phyloP scores from a whole-genome alignment of 108 stramenopile species.

The Conticribra weissflogii region DNA sequence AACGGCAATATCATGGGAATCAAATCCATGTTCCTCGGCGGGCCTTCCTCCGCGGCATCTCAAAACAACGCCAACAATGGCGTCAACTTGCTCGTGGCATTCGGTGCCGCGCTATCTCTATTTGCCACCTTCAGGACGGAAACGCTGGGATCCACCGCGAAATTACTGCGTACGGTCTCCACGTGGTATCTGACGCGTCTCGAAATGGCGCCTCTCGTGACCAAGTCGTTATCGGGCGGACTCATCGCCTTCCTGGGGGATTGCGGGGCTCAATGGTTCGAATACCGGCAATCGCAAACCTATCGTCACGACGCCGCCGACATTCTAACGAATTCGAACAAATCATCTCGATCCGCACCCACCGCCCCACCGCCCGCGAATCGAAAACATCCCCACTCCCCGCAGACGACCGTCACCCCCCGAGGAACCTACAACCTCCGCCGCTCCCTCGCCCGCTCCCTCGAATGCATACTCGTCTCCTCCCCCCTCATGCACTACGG shows the following conservation, averaged over 20 bases:
- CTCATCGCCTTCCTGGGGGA: slow-evolving; percentile 64
- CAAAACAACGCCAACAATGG: too few relatives aligned
- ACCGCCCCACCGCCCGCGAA: background rate
- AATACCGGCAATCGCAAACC: slow-evolving; percentile 10
- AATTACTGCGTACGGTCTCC: background rate
- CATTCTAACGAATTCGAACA: too few relatives aligned
- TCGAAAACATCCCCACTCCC: slow-evolving; percentile 7
- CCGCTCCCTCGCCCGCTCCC: slow-evolving; percentile 53
- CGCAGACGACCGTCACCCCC: slow-evolving; percentile 8
- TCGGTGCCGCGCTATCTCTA: background rate
- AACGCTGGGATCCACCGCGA: background rate
- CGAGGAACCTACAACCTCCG: slow-evolving; percentile 52
- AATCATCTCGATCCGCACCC: background rate
- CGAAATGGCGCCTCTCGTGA: slow-evolving; percentile 52
- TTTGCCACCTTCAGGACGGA: slow-evolving; percentile 5
- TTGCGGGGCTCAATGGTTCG: slow-evolving; percentile 60
- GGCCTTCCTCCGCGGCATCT: too few relatives aligned
- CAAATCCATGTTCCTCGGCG: too few relatives aligned
- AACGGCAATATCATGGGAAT: too few relatives aligned
- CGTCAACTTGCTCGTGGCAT: too few relatives aligned
- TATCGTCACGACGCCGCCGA: background rate
- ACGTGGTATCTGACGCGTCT: slow-evolving; percentile 50
- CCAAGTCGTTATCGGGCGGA: slow-evolving; percentile 64
- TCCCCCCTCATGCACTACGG: slow-evolving; percentile 76
- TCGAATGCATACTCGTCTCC: slow-evolving; percentile 65